Percentiles rank a stretch among this genome's conserved stretches.
phyloP scores from a whole-genome alignment of 306 rosid genomes.

The Prinsepia uniflora region DNA sequence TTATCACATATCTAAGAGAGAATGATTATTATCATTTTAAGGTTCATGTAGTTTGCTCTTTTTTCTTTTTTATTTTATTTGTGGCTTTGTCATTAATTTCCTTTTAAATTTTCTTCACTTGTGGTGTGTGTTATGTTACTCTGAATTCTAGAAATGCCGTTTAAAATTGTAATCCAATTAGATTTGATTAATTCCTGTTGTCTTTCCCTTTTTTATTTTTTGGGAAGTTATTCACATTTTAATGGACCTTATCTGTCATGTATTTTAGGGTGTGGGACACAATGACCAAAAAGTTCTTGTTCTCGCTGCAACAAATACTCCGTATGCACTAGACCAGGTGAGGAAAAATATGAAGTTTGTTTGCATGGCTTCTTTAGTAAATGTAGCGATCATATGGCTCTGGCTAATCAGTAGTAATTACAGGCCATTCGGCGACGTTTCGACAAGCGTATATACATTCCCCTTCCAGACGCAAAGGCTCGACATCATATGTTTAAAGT shows the following conservation, averaged over 20 bases:
- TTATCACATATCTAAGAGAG: neutral
- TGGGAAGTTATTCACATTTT: constrained; percentile 9
- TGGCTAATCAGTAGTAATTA: constrained; percentile 36
- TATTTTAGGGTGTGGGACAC: constrained; percentile 83
- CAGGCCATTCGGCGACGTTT: constrained; percentile 99
- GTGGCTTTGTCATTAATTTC: neutral
- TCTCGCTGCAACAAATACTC: constrained; percentile 99
- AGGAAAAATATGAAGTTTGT: constrained; percentile 21
- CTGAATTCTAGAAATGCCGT: neutral
- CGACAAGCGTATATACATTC: constrained; percentile 97
- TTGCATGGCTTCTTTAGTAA: constrained; percentile 10
- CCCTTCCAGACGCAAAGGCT: constrained; percentile 92
- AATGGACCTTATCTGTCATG: constrained; percentile 24
- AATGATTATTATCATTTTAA: neutral
- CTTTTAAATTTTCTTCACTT: neutral
- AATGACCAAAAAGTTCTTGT: constrained; percentile 96
- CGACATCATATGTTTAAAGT: constrained; percentile 98
- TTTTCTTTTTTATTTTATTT: neutral
- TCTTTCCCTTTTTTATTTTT: neutral
- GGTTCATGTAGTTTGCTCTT: neutral
- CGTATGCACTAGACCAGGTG: constrained; percentile 97
- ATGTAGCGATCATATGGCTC: constrained; percentile 12
- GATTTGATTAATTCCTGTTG: neutral
- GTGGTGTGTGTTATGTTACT: neutral
- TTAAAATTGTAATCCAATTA: neutral